Conservation (phyloP, 2,329 filamentous ascomycete species). For the Sclerotinia borealis region DNA sequence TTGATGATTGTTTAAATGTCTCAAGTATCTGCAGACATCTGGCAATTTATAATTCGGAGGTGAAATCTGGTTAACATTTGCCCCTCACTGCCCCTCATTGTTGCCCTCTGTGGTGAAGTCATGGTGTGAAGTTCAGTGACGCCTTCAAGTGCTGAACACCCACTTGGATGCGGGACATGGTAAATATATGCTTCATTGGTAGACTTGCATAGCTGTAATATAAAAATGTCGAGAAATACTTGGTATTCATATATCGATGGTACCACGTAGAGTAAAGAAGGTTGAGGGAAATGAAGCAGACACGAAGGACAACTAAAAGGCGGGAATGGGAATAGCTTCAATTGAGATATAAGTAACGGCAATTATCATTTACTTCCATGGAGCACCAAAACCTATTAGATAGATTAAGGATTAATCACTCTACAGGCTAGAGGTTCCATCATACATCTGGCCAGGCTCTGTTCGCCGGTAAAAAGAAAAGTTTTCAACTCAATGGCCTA, state of each 20-base stretch:
- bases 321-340: background rate
- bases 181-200: background rate
- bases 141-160: background rate
- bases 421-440: background rate
- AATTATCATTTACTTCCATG: background rate
- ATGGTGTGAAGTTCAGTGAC: background rate
- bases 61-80: background rate
- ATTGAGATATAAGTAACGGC: background rate
- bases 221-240: background rate
- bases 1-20: background rate
- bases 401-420: too few species aligned
- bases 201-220: background rate
- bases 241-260: too few species aligned
- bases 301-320: background rate
- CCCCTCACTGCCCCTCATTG: constrained; percentile 1
- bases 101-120: too few species aligned
- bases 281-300: background rate
- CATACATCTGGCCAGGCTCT: background rate
- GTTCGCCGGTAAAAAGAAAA: background rate
- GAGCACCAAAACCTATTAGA: too few species aligned
- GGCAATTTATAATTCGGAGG: background rate
- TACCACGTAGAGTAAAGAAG: background rate
- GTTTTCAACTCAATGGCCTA: background rate
- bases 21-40: background rate
- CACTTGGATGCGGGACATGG: background rate